A percentile compares a stretch with the other conserved stretches of the same genome.
phyloP scores from a whole-genome alignment of 331 rosid genomes.

The Rhamnella rubrinervis region DNA sequence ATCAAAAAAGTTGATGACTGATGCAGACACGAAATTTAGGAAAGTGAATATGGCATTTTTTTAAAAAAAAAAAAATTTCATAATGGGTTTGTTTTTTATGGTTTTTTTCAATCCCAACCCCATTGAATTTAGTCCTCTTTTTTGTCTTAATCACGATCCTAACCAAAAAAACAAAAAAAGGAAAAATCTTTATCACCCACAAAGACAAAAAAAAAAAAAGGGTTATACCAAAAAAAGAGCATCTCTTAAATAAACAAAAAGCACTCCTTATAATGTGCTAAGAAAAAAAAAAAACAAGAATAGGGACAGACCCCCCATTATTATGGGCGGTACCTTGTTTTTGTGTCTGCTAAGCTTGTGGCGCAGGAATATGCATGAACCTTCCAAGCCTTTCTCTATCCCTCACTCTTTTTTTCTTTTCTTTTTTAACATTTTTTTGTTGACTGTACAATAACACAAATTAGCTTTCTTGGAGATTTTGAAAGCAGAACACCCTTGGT shows the following conservation, averaged over 20 bases:
- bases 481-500: background rate
- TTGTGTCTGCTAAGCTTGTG: slow-evolving; percentile 30
- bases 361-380: slow-evolving; percentile 20
- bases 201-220: background rate
- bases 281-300: slow-evolving; percentile 23
- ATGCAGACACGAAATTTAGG: slow-evolving; percentile 12
- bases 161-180: background rate
- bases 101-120: slow-evolving; percentile 21
- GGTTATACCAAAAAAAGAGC: background rate
- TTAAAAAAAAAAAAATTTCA: no score
- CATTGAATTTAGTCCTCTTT: slow-evolving; percentile 18
- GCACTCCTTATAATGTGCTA: slow-evolving; percentile 6
- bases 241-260: slow-evolving; percentile 17
- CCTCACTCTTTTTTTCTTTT: background rate
- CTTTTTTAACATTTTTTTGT: background rate
- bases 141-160: slow-evolving; percentile 14
- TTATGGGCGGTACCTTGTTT: slow-evolving; percentile 16
- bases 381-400: slow-evolving; percentile 11
- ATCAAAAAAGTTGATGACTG: slow-evolving; percentile 2
- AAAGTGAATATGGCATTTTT: background rate
- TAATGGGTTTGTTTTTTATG: slow-evolving; percentile 20
- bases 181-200: background rate
- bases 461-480: background rate
- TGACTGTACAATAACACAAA: slow-evolving; percentile 11
- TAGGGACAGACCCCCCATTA: slow-evolving; percentile 27